These are phyloP conservation scores for Beauveria rudraprayagi DNA, from an alignment of 2,329 filamentous ascomycete genomes.

Conservation along the genomic window DNA sequence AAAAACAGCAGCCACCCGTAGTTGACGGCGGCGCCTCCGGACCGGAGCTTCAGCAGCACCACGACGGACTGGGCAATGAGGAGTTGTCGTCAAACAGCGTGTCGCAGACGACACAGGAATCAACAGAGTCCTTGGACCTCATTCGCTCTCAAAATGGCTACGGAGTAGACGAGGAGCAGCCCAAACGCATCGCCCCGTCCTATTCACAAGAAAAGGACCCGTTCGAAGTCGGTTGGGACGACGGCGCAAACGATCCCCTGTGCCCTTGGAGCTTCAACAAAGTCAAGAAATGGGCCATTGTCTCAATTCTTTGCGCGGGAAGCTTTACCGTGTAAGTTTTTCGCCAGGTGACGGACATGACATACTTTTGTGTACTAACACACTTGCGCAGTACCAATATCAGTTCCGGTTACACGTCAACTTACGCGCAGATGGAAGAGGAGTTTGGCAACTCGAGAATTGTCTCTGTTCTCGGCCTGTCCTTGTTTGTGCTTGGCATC, in stretches of 20 bases:
- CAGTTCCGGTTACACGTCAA: conserved; percentile 82
- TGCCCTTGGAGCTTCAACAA: conserved; percentile 63
- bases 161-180: conserved; percentile 28
- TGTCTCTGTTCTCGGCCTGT: conserved; percentile 72
- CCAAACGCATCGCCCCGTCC: neutral
- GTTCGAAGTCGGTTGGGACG: conserved; percentile 70
- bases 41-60: neutral
- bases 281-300: conserved; percentile 70
- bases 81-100: neutral
- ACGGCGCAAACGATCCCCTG: conserved; percentile 59
- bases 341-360: neutral
- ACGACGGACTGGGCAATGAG: neutral
- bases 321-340: conserved; percentile 73
- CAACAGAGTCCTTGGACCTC: conserved; percentile 19
- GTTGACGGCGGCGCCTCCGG: neutral
- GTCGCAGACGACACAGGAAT: conserved; percentile 4
- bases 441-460: conserved; percentile 66
- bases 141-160: conserved; percentile 38
- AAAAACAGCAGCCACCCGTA: conserved; percentile 4
- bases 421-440: conserved; percentile 65
- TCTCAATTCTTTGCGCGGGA: conserved; percentile 62
- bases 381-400: conserved; percentile 59
- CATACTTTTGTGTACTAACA: conserved; percentile 7
- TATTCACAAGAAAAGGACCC: conserved; percentile 29
- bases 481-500: conserved; percentile 72